Conservation (phyloP, 352 stramenopile species). For the Saprolegnia diclina region DNA sequence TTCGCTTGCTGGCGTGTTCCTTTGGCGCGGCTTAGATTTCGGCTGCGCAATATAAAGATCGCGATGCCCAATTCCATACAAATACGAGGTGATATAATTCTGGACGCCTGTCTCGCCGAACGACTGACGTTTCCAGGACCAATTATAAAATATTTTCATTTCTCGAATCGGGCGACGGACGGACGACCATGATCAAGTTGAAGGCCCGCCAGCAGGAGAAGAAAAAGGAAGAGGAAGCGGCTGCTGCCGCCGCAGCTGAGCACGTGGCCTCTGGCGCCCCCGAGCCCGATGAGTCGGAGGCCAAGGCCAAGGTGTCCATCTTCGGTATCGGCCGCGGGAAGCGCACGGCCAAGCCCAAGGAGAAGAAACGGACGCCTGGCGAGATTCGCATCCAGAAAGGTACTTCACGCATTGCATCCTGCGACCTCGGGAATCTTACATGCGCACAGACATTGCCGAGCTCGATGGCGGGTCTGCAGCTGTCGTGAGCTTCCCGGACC, state of each 20-base stretch:
- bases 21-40: no score
- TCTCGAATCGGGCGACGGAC: background rate
- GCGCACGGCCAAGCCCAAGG: conserved; percentile 53
- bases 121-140: background rate
- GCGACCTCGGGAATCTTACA: background rate
- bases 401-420: conserved; percentile 31
- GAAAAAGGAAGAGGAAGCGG: conserved; percentile 67
- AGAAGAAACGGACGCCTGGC: conserved; percentile 92
- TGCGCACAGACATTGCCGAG: conserved; percentile 91
- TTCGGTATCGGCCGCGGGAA: conserved; percentile 77
- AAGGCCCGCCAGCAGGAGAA: conserved; percentile 81
- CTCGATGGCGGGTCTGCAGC: conserved; percentile 95
- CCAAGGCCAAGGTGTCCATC: conserved; percentile 35
- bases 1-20: no score
- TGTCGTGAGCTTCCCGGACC: conserved; percentile 93
- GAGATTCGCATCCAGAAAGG: conserved; percentile 99
- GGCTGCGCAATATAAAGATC: no score
- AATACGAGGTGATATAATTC: no score
- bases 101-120: background rate
- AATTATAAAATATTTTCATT: background rate
- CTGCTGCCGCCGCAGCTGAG: conserved; percentile 27
- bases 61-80: no score
- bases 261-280: conserved; percentile 26
- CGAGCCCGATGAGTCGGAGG: conserved; percentile 25
- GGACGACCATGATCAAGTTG: conserved; percentile 27